Percentiles rank a stretch among this genome's conserved stretches.
phyloP scores from a whole-genome alignment of 805 yeast species.

The Kodamaea lidongshanica region DNA sequence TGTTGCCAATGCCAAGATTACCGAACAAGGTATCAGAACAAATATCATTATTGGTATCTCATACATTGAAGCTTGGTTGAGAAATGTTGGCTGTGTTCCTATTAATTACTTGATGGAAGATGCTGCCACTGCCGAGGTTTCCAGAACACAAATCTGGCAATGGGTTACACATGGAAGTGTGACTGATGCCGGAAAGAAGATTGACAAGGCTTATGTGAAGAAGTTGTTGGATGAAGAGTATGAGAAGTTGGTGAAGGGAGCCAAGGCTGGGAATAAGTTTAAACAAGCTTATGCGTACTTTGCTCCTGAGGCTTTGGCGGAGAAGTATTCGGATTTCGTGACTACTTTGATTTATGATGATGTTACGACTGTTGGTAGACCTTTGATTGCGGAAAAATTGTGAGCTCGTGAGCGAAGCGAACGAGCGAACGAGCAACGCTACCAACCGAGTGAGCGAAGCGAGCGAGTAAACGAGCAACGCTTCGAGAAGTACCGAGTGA shows the following conservation, averaged over 20 bases:
- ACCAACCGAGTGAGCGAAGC: too few species aligned
- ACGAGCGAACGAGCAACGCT: too few species aligned
- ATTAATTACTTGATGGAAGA: conserved; percentile 83
- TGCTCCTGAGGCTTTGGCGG: conserved; percentile 66
- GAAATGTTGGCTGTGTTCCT: conserved; percentile 81
- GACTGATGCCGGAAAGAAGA: conserved; percentile 50
- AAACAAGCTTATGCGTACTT: conserved; percentile 63
- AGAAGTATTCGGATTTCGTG: conserved; percentile 68
- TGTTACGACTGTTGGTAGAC: conserved; percentile 49
- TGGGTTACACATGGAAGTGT: conserved; percentile 72
- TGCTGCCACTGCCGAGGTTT: conserved; percentile 86
- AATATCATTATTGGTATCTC: conserved; percentile 71
- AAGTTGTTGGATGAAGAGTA: conserved; percentile 58
- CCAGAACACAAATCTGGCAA: conserved; percentile 75
- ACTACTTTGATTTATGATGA: conserved; percentile 74
- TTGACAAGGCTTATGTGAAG: conserved; percentile 56
- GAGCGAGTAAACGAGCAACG: too few species aligned
- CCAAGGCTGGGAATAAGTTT: conserved; percentile 60
- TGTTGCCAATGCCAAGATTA: conserved; percentile 57
- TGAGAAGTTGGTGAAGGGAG: conserved; percentile 41
- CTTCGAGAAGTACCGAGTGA: too few species aligned
- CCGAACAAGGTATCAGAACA: conserved; percentile 63
- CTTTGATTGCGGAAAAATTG: conserved; percentile 36
- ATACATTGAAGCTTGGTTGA: conserved; percentile 81
- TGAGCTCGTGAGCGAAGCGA: too few species aligned